Conservation (phyloP, 2,329 filamentous ascomycete genomes). For the Corniculantispora saksenae region DNA sequence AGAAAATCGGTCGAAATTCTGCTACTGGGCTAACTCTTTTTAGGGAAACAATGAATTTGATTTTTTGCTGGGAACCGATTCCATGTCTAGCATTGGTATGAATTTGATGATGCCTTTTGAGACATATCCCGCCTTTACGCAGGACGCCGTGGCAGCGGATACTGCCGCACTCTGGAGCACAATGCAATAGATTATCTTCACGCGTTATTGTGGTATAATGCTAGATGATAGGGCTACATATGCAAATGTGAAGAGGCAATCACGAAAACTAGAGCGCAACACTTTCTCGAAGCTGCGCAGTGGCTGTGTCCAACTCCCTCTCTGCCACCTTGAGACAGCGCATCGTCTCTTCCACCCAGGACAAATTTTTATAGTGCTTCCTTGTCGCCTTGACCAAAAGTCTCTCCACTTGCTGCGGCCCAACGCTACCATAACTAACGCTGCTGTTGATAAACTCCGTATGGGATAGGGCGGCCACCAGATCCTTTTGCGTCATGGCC, state of each 20-base stretch:
- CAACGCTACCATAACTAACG: conserved; percentile 5
- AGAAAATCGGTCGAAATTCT: too few species aligned
- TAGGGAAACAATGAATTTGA: conserved; percentile 13
- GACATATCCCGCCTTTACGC: not conserved
- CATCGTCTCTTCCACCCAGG: not conserved
- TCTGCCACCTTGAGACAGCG: not conserved
- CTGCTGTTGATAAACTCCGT: conserved; percentile 12
- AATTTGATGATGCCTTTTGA: conserved; percentile 14
- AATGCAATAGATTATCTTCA: not conserved
- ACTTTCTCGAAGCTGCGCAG: not conserved
- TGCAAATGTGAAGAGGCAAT: not conserved
- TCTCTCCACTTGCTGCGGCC: conserved; percentile 2
- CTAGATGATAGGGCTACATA: not conserved
- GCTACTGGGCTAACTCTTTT: not conserved
- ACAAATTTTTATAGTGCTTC: not conserved
- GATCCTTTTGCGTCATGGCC: conserved; percentile 31
- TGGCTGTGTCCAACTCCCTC: not conserved
- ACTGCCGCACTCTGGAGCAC: not conserved
- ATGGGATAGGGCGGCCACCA: conserved; percentile 21
- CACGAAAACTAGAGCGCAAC: not conserved
- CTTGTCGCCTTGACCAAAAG: not conserved
- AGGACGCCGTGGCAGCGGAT: not conserved
- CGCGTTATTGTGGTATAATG: not conserved
- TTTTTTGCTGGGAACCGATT: conserved; percentile 7
- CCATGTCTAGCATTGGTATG: conserved; percentile 8